These are phyloP conservation scores for Ogataea philodendri DNA, from an alignment of 805 yeast genomes.

Conservation along the genomic window DNA sequence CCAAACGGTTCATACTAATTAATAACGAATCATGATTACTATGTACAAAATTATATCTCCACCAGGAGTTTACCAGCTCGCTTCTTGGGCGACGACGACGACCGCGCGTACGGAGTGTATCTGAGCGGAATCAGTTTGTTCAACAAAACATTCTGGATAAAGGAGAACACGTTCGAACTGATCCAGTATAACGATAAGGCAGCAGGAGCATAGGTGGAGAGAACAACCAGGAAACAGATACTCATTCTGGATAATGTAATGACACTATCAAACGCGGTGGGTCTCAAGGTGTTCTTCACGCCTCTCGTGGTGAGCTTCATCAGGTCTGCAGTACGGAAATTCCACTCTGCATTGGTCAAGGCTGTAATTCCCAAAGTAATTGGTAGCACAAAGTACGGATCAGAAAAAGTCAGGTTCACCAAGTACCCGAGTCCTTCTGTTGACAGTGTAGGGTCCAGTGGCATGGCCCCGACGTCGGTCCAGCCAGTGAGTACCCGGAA, in stretches of 20 bases:
- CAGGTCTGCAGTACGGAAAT: conserved; percentile 59
- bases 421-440: conserved; percentile 62
- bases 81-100: conserved; percentile 5
- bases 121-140: conserved; percentile 64
- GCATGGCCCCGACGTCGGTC: conserved; percentile 40
- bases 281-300: conserved; percentile 44
- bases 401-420: conserved; percentile 54
- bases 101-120: conserved; percentile 42
- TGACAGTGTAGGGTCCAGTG: conserved; percentile 49
- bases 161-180: conserved; percentile 75
- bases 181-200: conserved; percentile 88
- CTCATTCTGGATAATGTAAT: conserved; percentile 72
- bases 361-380: conserved; percentile 67
- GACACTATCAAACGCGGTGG: conserved; percentile 61
- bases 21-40: neutral
- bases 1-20: conserved; percentile 6
- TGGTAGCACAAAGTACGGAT: conserved; percentile 67
- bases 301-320: conserved; percentile 42
- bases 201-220: conserved; percentile 82
- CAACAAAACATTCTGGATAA: conserved; percentile 69
- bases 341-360: conserved; percentile 80
- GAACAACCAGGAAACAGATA: conserved; percentile 75
- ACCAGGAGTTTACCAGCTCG: conserved; percentile 4
- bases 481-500: conserved; percentile 76
- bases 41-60: neutral